phyloP scores from a whole-genome alignment of 148 eudicot species.

The Cornus kousa region DNA sequence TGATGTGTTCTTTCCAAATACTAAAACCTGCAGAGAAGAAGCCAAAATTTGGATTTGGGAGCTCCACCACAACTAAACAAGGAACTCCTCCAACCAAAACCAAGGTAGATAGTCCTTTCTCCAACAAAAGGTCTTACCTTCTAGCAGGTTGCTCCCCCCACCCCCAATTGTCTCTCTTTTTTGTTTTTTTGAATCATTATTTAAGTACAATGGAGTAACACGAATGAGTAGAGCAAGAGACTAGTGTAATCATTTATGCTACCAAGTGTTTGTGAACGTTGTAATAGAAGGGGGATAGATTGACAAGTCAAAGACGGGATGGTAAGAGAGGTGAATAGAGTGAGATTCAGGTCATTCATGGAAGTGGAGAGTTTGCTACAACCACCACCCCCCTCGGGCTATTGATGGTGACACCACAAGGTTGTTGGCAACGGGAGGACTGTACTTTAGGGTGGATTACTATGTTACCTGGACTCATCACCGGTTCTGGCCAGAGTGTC shows the following conservation, averaged over 20 bases:
- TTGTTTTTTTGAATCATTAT: background rate
- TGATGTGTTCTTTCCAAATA: slow-evolving; percentile 57
- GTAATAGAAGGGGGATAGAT: no score
- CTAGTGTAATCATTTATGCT: background rate
- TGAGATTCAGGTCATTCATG: no score
- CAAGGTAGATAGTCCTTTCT: slow-evolving; percentile 24
- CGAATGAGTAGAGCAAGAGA: background rate
- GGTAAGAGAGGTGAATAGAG: no score
- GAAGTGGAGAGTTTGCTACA: no score
- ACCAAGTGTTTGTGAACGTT: background rate
- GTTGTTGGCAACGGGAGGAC: no score
- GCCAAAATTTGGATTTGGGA: slow-evolving; percentile 43
- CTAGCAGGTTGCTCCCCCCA: background rate
- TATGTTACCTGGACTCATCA: no score
- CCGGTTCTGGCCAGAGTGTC: no score
- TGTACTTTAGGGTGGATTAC: no score
- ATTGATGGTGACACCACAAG: no score
- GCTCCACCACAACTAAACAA: slow-evolving; percentile 32
- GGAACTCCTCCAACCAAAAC: slow-evolving; percentile 32
- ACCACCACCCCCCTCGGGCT: no score
- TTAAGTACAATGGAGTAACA: background rate
- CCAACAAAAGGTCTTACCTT: background rate
- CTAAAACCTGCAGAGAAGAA: slow-evolving; percentile 54
- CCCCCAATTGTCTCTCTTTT: no score
- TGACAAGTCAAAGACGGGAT: no score